A percentile compares a stretch with the other conserved stretches of the same genome.
Evolutionary conservation across 106 monocot species (phyloP).

Genomic region (Chionographis japonica): DNA sequence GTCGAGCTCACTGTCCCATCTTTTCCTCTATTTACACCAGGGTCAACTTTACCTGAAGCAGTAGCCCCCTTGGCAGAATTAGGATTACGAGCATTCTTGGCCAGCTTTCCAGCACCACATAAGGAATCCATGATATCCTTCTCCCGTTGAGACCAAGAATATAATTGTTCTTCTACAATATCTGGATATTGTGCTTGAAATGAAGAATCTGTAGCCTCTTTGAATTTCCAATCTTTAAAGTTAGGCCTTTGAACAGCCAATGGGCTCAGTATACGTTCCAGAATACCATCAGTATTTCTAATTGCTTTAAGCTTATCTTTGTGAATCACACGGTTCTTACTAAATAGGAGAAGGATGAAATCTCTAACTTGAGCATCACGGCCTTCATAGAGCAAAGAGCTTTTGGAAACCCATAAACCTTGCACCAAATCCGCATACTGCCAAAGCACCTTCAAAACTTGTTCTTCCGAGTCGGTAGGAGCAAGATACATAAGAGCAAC

Average conservation of each 20-base stretch:
- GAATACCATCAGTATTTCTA: background rate
- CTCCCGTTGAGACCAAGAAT: conserved; percentile 50
- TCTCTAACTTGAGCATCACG: conserved; percentile 39
- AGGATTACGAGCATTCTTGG: conserved; percentile 15
- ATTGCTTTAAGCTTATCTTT: conserved; percentile 20
- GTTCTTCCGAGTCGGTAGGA: conserved; percentile 34
- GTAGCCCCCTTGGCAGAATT: conserved; percentile 3
- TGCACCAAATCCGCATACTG: conserved; percentile 69
- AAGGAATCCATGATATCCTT: conserved; percentile 23
- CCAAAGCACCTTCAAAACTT: conserved; percentile 50
- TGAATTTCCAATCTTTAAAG: conserved; percentile 73
- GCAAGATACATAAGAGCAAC: conserved; percentile 66
- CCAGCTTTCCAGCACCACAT: conserved; percentile 2
- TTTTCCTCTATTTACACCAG: background rate
- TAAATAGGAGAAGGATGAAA: conserved; percentile 63
- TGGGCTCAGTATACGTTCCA: conserved; percentile 25
- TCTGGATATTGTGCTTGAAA: conserved; percentile 52
- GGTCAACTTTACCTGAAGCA: conserved; percentile 16
- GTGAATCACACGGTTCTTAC: conserved; percentile 34
- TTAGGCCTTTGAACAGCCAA: conserved; percentile 44
- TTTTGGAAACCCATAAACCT: conserved; percentile 87
- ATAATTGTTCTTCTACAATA: conserved; percentile 55
- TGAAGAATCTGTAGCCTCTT: conserved; percentile 37
- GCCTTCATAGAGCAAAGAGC: conserved; percentile 43
- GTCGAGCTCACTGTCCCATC: conserved; percentile 2